Evolutionary conservation across 2,329 filamentous ascomycete genomes (phyloP), one percentile per base, ranked within the genome.

Genomic region (Venturia asperata): DNA sequence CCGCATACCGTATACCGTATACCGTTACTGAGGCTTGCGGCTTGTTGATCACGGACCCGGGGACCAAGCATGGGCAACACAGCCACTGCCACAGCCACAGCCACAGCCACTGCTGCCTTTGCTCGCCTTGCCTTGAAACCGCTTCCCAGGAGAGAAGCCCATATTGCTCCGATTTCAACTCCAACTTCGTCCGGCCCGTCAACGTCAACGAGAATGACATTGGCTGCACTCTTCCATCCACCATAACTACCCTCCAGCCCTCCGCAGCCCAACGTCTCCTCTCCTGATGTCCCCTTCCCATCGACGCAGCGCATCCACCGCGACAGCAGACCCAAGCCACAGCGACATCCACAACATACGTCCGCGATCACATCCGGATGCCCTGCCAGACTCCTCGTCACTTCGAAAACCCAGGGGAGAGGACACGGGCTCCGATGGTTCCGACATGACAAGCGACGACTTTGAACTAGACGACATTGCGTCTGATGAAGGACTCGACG

Each of bases 401-500:
- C 37, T 34, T 61, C n/a, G 49, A 49, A 64, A 76, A 69, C 73
- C 73, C 66, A 73, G 71, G 37, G 73, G 72, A 49, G 73, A 74
- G 68, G 66, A 68, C 24, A 68, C 68, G 11, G 63, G 42, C 41
- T 73, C 73, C 5, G 72, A 73, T 63, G 73, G 70, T 9, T 74
- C 71, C 42, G 71, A 69, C 27, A 72, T 67, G 68, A 78, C 76
- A 37, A 76, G 76, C 70, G 75, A 74, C 62, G 84, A 86, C 69
- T 80, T 84, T 70, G 84, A 87, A 72, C 73, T 85, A 71, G 80
- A 82, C 70, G 77, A 81, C 68, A 77, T 85, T 69, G 82, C 85
- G 64, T 87, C 86, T 37, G 88, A 91, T 69, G 87, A 91, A 68
- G 89, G 89, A 60, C 85, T 78, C 30, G 75, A 90, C 67, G 90